These are phyloP conservation scores for Passalora sequoiae DNA, from an alignment of 2,329 filamentous ascomycete species.

Conservation along the genomic window DNA sequence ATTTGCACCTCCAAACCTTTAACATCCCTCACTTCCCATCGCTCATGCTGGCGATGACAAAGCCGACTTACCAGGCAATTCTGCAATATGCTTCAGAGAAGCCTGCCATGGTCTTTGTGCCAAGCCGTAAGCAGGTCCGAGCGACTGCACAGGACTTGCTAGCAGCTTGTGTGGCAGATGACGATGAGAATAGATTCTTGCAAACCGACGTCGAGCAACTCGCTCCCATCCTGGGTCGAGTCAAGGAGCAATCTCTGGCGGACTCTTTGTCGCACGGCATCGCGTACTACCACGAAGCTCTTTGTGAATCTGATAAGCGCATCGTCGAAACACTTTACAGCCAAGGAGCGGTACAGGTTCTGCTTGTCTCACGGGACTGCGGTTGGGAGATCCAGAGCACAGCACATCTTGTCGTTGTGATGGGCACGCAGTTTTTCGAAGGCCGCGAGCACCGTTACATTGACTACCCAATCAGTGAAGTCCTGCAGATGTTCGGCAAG, in stretches of 20 bases:
- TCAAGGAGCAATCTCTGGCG: constrained; percentile 80
- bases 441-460: constrained; percentile 95
- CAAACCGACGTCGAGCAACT: constrained; percentile 80
- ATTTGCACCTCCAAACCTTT: constrained; percentile 93
- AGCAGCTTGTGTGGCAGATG: constrained; percentile 79
- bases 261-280: constrained; percentile 90
- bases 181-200: constrained; percentile 89
- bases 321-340: constrained; percentile 91
- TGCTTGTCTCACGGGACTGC: constrained; percentile 77
- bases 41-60: constrained; percentile 96
- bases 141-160: constrained; percentile 81
- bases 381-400: constrained; percentile 91
- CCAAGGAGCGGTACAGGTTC: constrained; percentile 81
- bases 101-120: constrained; percentile 86
- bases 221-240: constrained; percentile 69
- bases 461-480: constrained; percentile 89
- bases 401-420: constrained; percentile 87
- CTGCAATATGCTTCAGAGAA: constrained; percentile 83
- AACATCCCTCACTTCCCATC: constrained; percentile 95
- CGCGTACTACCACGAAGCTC: constrained; percentile 93
- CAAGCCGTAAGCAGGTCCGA: constrained; percentile 86
- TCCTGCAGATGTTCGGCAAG: constrained; percentile 97
- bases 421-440: constrained; percentile 97
- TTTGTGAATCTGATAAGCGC: constrained; percentile 81
- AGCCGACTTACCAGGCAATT: constrained; percentile 85